These are phyloP conservation scores for Ottelia alismoides DNA, from an alignment of 106 monocot genomes.

Conservation along the genomic window DNA sequence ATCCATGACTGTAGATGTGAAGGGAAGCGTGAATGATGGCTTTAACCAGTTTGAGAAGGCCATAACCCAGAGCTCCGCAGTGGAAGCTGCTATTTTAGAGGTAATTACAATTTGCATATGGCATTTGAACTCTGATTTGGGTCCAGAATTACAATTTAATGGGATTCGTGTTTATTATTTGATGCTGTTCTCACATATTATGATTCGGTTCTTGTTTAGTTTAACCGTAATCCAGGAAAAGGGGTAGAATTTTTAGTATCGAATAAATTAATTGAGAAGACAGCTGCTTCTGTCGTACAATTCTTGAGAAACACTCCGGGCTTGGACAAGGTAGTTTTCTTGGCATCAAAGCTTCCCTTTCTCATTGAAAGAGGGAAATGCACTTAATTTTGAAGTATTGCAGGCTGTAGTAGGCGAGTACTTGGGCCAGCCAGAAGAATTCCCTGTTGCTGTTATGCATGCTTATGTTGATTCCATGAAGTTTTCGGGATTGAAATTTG, in stretches of 20 bases:
- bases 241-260: constrained; percentile 68
- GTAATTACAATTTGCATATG: constrained; percentile 14
- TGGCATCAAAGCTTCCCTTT: too few species aligned
- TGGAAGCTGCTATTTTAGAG: constrained; percentile 84
- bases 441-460: constrained; percentile 95
- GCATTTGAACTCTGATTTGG: too few species aligned
- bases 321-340: constrained; percentile 87
- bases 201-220: too few species aligned
- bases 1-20: constrained; percentile 16
- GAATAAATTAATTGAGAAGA: constrained; percentile 77
- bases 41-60: constrained; percentile 79
- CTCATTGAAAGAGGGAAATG: background rate
- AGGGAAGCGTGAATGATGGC: constrained; percentile 45
- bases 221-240: constrained; percentile 78
- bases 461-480: constrained; percentile 99
- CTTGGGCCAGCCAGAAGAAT: constrained; percentile 90
- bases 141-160: too few species aligned
- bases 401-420: constrained; percentile 94
- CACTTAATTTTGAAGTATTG: constrained; percentile 15
- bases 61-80: constrained; percentile 90
- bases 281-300: constrained; percentile 54
- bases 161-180: too few species aligned
- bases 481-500: constrained; percentile 82
- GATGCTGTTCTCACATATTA: too few species aligned
- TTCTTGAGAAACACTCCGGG: constrained; percentile 72